Evolutionary conservation across 345 rosid genomes (phyloP).

Genomic region (Laguncularia racemosa): DNA sequence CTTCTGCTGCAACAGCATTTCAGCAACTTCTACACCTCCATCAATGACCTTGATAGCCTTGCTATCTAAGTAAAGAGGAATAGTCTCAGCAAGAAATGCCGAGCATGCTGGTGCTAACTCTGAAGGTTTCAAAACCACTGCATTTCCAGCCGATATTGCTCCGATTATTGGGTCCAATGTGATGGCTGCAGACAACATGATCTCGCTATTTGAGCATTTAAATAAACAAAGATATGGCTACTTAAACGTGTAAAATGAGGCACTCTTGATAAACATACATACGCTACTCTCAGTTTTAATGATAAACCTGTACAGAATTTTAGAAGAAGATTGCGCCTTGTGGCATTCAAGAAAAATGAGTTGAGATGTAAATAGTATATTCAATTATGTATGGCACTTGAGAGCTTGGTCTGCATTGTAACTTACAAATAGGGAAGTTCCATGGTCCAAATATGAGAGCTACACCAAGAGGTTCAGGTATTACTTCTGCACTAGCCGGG

Average conservation of each 20-base stretch:
- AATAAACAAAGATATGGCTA: not conserved
- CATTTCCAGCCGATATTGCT: conserved; percentile 90
- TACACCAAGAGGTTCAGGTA: conserved; percentile 71
- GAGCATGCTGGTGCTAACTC: conserved; percentile 59
- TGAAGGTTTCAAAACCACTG: conserved; percentile 67
- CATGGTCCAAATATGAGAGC: conserved; percentile 69
- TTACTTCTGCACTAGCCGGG: conserved; percentile 56
- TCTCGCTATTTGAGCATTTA: not conserved
- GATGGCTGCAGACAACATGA: conserved; percentile 42
- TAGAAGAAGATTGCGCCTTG: no score
- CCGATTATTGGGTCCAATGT: conserved; percentile 75
- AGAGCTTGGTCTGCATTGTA: not conserved
- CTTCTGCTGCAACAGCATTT: conserved; percentile 50
- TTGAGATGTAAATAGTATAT: no score
- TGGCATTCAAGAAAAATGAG: no score
- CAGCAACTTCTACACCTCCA: conserved; percentile 53
- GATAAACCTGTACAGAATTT: no score
- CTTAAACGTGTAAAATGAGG: not conserved
- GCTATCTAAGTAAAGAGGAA: conserved; percentile 62
- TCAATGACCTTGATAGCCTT: conserved; percentile 58
- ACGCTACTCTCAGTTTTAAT: no score
- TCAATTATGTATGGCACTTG: not conserved
- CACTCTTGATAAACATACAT: no score
- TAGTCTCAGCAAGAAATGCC: conserved; percentile 40
- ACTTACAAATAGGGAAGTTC: conserved; percentile 88